These are phyloP conservation scores for Naegleria fowleri DNA, from an alignment of 208 protist species.

Conservation along the genomic window DNA sequence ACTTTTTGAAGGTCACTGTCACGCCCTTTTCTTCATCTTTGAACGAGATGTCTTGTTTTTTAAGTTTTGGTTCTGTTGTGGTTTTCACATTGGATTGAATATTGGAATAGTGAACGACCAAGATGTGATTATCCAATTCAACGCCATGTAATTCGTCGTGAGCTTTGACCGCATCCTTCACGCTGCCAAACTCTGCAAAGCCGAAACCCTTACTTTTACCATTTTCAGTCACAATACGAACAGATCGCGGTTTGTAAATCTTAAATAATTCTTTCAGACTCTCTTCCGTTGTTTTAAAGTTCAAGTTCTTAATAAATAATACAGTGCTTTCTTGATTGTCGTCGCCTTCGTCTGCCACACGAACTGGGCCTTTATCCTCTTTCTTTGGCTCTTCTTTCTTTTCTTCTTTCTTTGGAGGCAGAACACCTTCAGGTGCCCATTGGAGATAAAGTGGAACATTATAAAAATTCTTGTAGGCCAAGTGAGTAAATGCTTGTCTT, in stretches of 20 bases:
- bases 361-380: conserved; percentile 55
- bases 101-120: not conserved
- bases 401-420: conserved; percentile 27
- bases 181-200: conserved; percentile 80
- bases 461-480: conserved; percentile 89
- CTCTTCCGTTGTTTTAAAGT: conserved; percentile 74
- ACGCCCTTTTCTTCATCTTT: conserved; percentile 8
- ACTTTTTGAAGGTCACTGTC: conserved; percentile 61
- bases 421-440: conserved; percentile 80
- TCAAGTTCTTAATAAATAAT: conserved; percentile 82
- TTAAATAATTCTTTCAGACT: conserved; percentile 46
- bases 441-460: conserved; percentile 91
- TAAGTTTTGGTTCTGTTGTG: conserved; percentile 51
- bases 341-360: conserved; percentile 49
- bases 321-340: conserved; percentile 48
- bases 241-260: not conserved
- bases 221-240: conserved; percentile 38
- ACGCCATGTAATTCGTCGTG: conserved; percentile 42
- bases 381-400: not conserved
- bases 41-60: not conserved
- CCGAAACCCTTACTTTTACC: conserved; percentile 78
- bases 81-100: conserved; percentile 33
- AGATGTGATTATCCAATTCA: not conserved
- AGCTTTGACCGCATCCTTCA: conserved; percentile 47
- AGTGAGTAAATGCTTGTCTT: conserved; percentile 75